Conservation (phyloP, 2,329 filamentous ascomycete species). For the Penicillium freii region DNA sequence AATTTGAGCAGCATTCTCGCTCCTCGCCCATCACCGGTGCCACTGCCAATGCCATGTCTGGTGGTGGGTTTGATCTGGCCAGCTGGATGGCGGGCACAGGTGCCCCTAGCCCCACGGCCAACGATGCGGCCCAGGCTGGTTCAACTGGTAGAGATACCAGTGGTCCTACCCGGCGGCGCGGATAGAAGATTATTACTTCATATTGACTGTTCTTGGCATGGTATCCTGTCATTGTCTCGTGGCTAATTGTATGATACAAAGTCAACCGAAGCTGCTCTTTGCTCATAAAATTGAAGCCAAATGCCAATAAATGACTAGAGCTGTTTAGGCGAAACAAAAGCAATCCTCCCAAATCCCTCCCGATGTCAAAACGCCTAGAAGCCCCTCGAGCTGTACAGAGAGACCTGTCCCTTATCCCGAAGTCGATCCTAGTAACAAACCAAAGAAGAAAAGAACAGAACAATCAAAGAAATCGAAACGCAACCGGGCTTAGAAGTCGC, state of each 20-base stretch:
- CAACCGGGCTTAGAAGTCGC: slow-evolving; percentile 24
- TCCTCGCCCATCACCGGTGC: slow-evolving; percentile 64
- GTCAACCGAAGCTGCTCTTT: slow-evolving; percentile 1
- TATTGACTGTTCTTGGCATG: background rate
- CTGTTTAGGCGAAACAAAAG: background rate
- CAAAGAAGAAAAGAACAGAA: background rate
- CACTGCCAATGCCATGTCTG: slow-evolving; percentile 59
- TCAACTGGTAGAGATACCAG: slow-evolving; percentile 30
- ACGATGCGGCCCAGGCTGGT: slow-evolving; percentile 18
- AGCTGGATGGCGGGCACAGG: slow-evolving; percentile 64
- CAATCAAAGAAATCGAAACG: background rate
- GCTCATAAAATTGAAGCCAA: slow-evolving; percentile 6
- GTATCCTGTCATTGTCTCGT: background rate
- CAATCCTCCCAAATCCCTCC: background rate
- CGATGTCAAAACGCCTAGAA: slow-evolving; percentile 6
- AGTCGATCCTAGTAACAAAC: background rate
- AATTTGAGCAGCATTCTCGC: slow-evolving; percentile 89
- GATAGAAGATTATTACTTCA: slow-evolving; percentile 20
- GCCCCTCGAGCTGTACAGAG: background rate
- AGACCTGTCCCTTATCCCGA: background rate
- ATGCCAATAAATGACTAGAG: slow-evolving; percentile 5
- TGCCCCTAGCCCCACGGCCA: slow-evolving; percentile 25
- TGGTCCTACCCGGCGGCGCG: slow-evolving; percentile 29
- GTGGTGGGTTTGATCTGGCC: slow-evolving; percentile 62
- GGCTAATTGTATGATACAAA: slow-evolving; percentile 7